Evolutionary conservation across 495 filamentous ascomycete genomes (phyloP).

Genomic region (Penicillium pancosmium): DNA sequence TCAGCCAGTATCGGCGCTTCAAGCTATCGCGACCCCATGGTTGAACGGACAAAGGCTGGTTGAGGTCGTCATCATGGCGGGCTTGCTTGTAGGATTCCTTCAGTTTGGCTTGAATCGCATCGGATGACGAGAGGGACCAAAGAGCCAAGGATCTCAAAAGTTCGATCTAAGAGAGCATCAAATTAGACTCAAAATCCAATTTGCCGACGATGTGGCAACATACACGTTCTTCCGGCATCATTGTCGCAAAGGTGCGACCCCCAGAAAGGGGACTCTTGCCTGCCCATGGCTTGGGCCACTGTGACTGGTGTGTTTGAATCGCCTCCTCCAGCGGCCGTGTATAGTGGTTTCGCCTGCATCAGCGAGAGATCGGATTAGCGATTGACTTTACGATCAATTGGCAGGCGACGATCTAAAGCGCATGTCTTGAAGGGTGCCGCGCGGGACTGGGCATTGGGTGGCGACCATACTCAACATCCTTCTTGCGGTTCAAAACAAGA

Average conservation of each 20-base stretch:
- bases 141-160: conserved; percentile 80
- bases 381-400: conserved; percentile 12
- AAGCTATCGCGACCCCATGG: conserved; percentile 91
- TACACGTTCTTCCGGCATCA: conserved; percentile 82
- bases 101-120: conserved; percentile 76
- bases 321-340: conserved; percentile 93
- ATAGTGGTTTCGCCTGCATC: conserved; percentile 63
- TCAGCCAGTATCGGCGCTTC: conserved; percentile 88
- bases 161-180: conserved; percentile 61
- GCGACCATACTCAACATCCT: conserved; percentile 89
- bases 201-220: conserved; percentile 22
- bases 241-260: conserved; percentile 72
- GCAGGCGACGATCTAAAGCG: conserved; percentile 13
- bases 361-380: conserved; percentile 15
- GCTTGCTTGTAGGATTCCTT: conserved; percentile 88
- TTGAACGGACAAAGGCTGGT: conserved; percentile 91
- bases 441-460: conserved; percentile 26
- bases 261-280: conserved; percentile 82
- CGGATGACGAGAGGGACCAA: conserved; percentile 91
- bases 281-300: conserved; percentile 91
- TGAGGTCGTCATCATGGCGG: conserved; percentile 88
- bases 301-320: conserved; percentile 76
- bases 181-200: conserved; percentile 23
- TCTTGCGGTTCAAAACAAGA: conserved; percentile 92
- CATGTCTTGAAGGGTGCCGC: conserved; percentile 13